These are phyloP conservation scores for Podila epicladia DNA, from an alignment of 192 early-diverging fungal species.

Conservation along the genomic window DNA sequence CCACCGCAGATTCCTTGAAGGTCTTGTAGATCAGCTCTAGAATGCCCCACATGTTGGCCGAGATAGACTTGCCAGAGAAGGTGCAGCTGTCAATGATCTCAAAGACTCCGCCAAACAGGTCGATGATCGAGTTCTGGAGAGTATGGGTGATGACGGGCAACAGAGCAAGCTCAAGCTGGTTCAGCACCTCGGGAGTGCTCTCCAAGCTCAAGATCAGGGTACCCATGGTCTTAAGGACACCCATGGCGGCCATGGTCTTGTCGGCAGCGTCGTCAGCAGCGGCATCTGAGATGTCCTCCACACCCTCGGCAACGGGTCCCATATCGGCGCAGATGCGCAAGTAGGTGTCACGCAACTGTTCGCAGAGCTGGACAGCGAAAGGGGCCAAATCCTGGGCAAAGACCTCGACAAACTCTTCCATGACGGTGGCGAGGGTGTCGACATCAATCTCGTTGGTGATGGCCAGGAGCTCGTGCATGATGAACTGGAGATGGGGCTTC, in stretches of 20 bases:
- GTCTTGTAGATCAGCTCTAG: slow-evolving; percentile 80
- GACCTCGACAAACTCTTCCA: slow-evolving; percentile 92
- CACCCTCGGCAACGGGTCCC: slow-evolving; percentile 46
- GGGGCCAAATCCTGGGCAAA: slow-evolving; percentile 92
- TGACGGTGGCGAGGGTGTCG: slow-evolving; percentile 85
- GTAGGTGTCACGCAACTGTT: slow-evolving; percentile 89
- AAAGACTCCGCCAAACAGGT: slow-evolving; percentile 88
- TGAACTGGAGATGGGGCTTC: slow-evolving; percentile 80
- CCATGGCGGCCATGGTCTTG: slow-evolving; percentile 90
- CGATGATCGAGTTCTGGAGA: slow-evolving; percentile 78
- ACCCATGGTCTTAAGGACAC: slow-evolving; percentile 89
- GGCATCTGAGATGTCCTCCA: slow-evolving; percentile 59
- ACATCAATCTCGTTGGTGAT: slow-evolving; percentile 95
- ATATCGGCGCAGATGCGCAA: slow-evolving; percentile 77
- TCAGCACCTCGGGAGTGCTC: slow-evolving; percentile 79
- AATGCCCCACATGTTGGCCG: slow-evolving; percentile 85
- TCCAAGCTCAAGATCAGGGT: slow-evolving; percentile 90
- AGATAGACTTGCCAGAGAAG: slow-evolving; percentile 84
- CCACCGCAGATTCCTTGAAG: slow-evolving; percentile 84
- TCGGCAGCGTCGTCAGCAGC: slow-evolving; percentile 76
- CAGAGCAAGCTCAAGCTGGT: slow-evolving; percentile 81
- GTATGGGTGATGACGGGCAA: slow-evolving; percentile 83
- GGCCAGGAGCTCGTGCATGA: slow-evolving; percentile 89
- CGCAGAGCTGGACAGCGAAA: slow-evolving; percentile 90
- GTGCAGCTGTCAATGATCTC: slow-evolving; percentile 91